Conservation (phyloP, 768 basidiomycete species). For the Cystobasidium tubakii region DNA sequence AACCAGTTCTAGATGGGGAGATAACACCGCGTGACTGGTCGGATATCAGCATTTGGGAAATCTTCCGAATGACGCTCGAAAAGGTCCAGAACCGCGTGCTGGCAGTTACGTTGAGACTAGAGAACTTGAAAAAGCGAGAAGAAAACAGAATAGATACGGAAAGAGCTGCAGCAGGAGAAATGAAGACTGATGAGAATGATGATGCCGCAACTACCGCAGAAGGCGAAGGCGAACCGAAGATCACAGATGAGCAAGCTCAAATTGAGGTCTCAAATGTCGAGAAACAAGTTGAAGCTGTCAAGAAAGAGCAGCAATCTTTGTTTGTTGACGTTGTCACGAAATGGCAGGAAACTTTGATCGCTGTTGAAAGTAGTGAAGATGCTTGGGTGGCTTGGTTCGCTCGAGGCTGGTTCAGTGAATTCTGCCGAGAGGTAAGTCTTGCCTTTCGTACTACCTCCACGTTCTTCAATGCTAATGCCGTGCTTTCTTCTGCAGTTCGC, state of each 20-base stretch:
- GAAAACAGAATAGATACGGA: conserved; percentile 29
- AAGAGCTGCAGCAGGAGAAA: conserved; percentile 18
- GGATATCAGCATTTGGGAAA: conserved; percentile 24
- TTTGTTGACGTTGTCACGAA: conserved; percentile 20
- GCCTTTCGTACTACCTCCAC: background rate
- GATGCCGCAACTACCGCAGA: background rate
- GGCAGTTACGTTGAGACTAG: conserved; percentile 10
- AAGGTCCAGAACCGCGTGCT: conserved; percentile 28
- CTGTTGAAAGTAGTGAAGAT: background rate
- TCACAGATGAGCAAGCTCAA: conserved; percentile 1
- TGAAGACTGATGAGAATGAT: conserved; percentile 10
- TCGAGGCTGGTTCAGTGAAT: conserved; percentile 24
- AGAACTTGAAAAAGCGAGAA: conserved; percentile 18
- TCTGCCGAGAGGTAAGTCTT: conserved; percentile 30
- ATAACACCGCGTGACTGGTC: conserved; percentile 16
- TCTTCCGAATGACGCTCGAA: conserved; percentile 20
- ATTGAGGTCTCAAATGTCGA: conserved; percentile 15
- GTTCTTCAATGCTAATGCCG: background rate
- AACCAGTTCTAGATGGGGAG: background rate
- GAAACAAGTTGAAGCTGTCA: conserved; percentile 19
- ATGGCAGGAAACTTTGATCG: conserved; percentile 6
- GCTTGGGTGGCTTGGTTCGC: conserved; percentile 25
- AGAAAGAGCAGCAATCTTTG: conserved; percentile 22
- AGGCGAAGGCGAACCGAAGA: background rate
- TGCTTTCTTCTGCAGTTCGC: conserved; percentile 4